Base-by-base conservation (phyloP, 1,139 yeast genomes). In the Debaryomyces robertsiae region DNA sequence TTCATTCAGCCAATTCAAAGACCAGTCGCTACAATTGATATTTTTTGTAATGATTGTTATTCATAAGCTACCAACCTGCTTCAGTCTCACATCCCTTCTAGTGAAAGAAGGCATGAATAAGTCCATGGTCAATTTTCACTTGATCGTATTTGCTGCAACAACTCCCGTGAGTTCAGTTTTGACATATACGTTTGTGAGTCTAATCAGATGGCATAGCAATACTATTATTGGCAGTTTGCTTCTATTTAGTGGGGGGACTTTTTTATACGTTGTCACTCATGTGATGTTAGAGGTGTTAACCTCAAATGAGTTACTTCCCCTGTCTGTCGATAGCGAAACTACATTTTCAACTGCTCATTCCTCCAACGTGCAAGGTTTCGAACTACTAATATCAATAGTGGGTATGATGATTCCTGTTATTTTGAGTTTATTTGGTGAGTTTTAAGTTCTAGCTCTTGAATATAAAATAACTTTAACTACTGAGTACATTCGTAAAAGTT, bases 51-150 rank as follows among this genome's bases (percentile, higher is more conserved):
- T 88, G 13, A 77, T 86, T 15, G 71, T 85, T 44, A 58, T 84
- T 23, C 95, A 85, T 66, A 85, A 85, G 56, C 68, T 85, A 3
- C 95, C 95, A 0, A 84, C 93, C 0, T 75, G 89, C 4, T 82
- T 85, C 56, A 85, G 91, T 36, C 69, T 86, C 34, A 62, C 79
- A 1, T 74, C 88, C 2, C 70, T 84, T 9, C 63, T 86, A 30
- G 55, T 76, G n/a, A 65, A 69, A 31, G 64, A 67, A 35, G 60
- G 60, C 5, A 50, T 65, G 2, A 46, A 58, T n/a, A 44, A 47
- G 6, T 46, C 50, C 11, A 55, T 58, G n/a, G 63, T 77, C 15
- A 63, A 65, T 39, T 55, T 67, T 16, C 79, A 78, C 47, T 54
- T 79, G 29, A 53, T 62, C 2, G 49, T 69, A 4, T 81, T 81